Evolutionary conservation across 306 rosid genomes (phyloP).

Genomic region (Gastrolobium villosum): DNA sequence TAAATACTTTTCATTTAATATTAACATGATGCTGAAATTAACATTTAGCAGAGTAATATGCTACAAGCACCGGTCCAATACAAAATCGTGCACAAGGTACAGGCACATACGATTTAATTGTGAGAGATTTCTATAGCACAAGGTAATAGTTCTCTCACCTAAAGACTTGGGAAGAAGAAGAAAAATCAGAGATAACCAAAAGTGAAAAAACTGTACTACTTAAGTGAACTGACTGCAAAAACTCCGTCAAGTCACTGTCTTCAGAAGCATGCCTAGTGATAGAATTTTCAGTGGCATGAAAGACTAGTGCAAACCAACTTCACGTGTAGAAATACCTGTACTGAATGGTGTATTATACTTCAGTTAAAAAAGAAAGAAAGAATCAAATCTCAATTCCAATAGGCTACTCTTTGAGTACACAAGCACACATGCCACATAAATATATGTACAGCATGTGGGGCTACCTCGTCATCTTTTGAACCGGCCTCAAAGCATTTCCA

Average conservation of each 20-base stretch:
- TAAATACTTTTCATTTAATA: background rate
- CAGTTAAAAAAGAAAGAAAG: background rate
- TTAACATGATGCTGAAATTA: background rate
- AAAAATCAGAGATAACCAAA: background rate
- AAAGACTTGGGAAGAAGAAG: background rate
- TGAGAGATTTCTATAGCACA: background rate
- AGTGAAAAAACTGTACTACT: constrained; percentile 32
- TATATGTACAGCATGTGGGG: constrained; percentile 20
- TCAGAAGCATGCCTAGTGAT: constrained; percentile 22
- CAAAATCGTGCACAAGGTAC: constrained; percentile 4
- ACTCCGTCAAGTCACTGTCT: constrained; percentile 32
- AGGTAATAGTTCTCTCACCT: constrained; percentile 2
- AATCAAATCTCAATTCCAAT: constrained; percentile 42
- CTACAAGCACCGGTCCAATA: background rate
- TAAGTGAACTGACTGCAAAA: constrained; percentile 39
- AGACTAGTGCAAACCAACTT: constrained; percentile 33
- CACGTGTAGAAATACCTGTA: constrained; percentile 18
- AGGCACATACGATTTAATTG: background rate
- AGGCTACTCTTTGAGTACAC: constrained; percentile 39
- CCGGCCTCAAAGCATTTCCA: constrained; percentile 35
- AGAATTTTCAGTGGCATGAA: constrained; percentile 13
- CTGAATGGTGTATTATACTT: constrained; percentile 39
- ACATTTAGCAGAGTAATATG: background rate
- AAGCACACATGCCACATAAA: constrained; percentile 31
- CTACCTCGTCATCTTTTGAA: constrained; percentile 30